A percentile compares a stretch with the other conserved stretches of the same genome.
Conservation (phyloP, 768 basidiomycete species). For the Rhodotorula sphaerocarpa region DNA sequence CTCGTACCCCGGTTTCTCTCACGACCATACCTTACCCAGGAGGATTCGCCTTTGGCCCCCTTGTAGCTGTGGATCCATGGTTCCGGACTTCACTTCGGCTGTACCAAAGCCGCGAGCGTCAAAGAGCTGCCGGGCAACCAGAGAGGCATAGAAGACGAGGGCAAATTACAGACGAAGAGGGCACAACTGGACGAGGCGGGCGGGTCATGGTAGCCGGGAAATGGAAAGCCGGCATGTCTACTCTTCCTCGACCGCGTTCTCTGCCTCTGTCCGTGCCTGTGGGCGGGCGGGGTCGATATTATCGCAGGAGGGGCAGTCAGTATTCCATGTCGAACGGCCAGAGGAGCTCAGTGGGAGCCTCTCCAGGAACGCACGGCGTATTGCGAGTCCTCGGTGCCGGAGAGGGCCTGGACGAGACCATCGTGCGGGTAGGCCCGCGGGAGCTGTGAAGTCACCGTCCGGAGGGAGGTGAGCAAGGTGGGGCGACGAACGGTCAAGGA, state of each 20-base stretch:
- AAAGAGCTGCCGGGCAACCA: too few species aligned
- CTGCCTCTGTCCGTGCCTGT: constrained; percentile 16
- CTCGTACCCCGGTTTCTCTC: too few species aligned
- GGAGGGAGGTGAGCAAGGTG: not conserved
- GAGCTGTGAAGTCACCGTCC: constrained; percentile 3
- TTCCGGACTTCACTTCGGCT: too few species aligned
- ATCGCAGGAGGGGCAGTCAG: not conserved
- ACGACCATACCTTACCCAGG: too few species aligned
- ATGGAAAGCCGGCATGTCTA: not conserved
- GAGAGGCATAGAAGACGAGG: too few species aligned
- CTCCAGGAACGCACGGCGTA: constrained; percentile 13
- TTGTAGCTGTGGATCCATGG: too few species aligned
- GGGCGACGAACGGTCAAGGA: not conserved
- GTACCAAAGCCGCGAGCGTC: too few species aligned
- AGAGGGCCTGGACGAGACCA: constrained; percentile 29
- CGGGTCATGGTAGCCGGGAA: too few species aligned
- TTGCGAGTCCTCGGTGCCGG: constrained; percentile 23
- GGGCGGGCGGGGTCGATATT: not conserved
- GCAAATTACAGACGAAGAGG: too few species aligned
- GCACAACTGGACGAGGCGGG: too few species aligned
- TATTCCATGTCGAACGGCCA: not conserved
- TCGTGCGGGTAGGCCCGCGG: constrained; percentile 33
- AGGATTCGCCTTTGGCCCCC: too few species aligned
- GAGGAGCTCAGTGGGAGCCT: not conserved
- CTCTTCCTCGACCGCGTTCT: constrained; percentile 20